Percentiles rank a stretch among this genome's conserved stretches.
These are phyloP conservation scores for Beta lomatogona DNA, from an alignment of 179 eudicot species.

Conservation along the genomic window DNA sequence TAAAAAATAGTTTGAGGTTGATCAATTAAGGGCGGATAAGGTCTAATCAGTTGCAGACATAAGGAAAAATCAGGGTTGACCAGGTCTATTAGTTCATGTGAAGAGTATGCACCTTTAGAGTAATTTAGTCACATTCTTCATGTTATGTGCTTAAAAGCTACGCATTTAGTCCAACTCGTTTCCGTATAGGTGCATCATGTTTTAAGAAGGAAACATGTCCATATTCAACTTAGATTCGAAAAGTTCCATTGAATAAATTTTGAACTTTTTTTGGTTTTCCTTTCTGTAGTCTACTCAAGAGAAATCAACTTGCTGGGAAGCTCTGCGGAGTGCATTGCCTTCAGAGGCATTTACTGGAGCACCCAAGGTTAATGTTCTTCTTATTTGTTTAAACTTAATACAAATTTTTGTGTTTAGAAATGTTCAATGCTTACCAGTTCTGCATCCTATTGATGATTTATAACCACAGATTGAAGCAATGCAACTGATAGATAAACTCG, in stretches of 20 bases:
- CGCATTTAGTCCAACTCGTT: no score
- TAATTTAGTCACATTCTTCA: no score
- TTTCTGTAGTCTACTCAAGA: slow-evolving; percentile 49
- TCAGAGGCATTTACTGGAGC: slow-evolving; percentile 60
- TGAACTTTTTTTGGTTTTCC: no score
- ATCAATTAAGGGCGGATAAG: no score
- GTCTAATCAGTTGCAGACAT: no score
- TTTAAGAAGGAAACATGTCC: no score
- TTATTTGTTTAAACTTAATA: background rate
- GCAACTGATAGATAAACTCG: slow-evolving; percentile 58
- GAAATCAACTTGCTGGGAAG: slow-evolving; percentile 61
- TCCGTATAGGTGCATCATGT: background rate
- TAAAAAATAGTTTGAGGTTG: no score
- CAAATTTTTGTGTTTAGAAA: no score
- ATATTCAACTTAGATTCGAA: background rate
- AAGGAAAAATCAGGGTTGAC: no score
- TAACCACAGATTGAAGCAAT: slow-evolving; percentile 53
- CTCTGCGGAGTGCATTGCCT: slow-evolving; percentile 58
- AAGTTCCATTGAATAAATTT: background rate
- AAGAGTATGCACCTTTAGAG: no score
- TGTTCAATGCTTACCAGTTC: background rate
- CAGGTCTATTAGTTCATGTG: no score
- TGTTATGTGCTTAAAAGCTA: no score
- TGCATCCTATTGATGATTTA: background rate
- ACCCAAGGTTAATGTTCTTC: slow-evolving; percentile 48